Base-by-base conservation (phyloP, 108 stramenopile genomes). In the Skeletonema grethae region DNA sequence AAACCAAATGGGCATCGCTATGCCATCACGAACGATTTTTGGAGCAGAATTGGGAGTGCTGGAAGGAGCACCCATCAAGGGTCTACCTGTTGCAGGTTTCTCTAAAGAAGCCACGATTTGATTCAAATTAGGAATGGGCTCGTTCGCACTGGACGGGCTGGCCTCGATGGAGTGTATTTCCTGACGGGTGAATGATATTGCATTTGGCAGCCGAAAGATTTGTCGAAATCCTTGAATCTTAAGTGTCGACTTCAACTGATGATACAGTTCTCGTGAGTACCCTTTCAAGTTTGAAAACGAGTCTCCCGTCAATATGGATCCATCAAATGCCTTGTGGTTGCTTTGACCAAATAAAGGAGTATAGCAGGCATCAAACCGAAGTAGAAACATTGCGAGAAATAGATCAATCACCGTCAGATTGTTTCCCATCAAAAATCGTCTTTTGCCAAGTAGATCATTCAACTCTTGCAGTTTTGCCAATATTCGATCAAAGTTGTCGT, bases 1-100 rank as follows among this genome's bases (percentile, higher is more conserved):
- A 35, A 70, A 62, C 36, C 32, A 70, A 1, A 43, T 6, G 38
- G 69, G 69, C 62, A 70, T 41, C 0, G 69, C 35, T 5, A 70
- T 32, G 30, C 62, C 69, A 28, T 70, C 62, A 13, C 24, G 38
- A 24, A 15, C 8, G 2, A 64, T 22, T 43, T 25, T 20, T 0
- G 63, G 63, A 11, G 11, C 13, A 24, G 63, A 29, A 43, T 43
- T 43, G 41, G 41, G 3, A 36, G 63, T 4, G 13, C 0, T 7
- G 11, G 36, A 7, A 41, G 36, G 18, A 22, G 22, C 22, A 8
- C 36, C 63, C 18, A 8, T 12, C 25, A 28, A 28, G 13, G 63
- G 63, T 43, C 63, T 38, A 24, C 16, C 63, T 0, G 38, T 39
- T 36, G 63, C 36, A 25, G 63, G 63, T 43, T 41, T 12, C 39